These are phyloP conservation scores for Ceratocystiopsis sp. DNA, from an alignment of 2,329 filamentous ascomycete genomes.

Conservation along the genomic window DNA sequence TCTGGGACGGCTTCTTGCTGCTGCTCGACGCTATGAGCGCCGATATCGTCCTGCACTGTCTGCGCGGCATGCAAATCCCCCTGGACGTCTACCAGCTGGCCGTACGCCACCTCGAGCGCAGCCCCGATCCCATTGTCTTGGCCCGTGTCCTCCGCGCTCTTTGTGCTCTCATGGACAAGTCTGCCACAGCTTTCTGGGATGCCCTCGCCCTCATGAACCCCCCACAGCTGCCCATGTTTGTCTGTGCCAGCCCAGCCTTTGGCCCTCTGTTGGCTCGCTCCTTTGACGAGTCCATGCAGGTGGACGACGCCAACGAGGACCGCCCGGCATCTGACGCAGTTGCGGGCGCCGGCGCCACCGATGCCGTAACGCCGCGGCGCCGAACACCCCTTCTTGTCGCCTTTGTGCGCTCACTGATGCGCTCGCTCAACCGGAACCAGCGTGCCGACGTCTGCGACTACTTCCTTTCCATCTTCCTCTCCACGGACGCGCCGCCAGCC, in stretches of 20 bases:
- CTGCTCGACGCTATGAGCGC: slow-evolving; percentile 61
- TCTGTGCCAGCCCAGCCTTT: slow-evolving; percentile 57
- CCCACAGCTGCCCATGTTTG: slow-evolving; percentile 64
- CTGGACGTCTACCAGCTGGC: slow-evolving; percentile 50
- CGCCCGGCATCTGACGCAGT: too few species aligned
- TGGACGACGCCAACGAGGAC: background rate
- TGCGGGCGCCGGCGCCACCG: too few species aligned
- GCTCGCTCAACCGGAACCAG: slow-evolving; percentile 51
- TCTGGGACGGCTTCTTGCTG: slow-evolving; percentile 63
- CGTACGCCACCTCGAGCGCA: slow-evolving; percentile 33
- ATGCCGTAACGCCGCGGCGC: too few species aligned
- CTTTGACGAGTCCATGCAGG: slow-evolving; percentile 31
- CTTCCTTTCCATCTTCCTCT: slow-evolving; percentile 58
- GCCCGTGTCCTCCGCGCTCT: slow-evolving; percentile 55
- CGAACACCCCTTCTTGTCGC: slow-evolving; percentile 39
- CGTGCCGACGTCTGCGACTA: slow-evolving; percentile 65
- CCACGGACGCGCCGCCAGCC: slow-evolving; percentile 11
- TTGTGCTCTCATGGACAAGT: slow-evolving; percentile 53
- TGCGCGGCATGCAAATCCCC: slow-evolving; percentile 65
- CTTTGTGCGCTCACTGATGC: slow-evolving; percentile 65
- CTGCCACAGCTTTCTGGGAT: slow-evolving; percentile 72
- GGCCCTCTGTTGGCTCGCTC: slow-evolving; percentile 44
- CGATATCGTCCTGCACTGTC: slow-evolving; percentile 56
- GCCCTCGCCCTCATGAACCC: slow-evolving; percentile 69
- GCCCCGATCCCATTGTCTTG: slow-evolving; percentile 37